Evolutionary conservation across 805 yeast species (phyloP).

Genomic region (Lipomyces orientalis): DNA sequence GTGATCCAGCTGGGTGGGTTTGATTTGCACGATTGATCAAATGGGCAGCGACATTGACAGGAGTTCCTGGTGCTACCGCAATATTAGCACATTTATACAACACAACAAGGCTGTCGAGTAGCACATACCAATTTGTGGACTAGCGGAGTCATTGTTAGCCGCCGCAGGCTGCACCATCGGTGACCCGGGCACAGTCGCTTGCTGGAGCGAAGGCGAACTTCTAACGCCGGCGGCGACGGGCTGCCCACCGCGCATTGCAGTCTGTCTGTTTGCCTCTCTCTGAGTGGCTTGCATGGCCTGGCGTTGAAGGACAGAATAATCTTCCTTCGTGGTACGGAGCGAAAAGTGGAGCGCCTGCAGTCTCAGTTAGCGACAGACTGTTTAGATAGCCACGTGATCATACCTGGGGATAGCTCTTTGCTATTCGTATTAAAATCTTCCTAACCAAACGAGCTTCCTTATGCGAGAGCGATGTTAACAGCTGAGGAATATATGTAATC

Average conservation of each 20-base stretch:
- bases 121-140: slow-evolving; percentile 3
- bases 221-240: slow-evolving; percentile 37
- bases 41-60: slow-evolving; percentile 17
- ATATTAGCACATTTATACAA: no score
- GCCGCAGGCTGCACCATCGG: slow-evolving; percentile 24
- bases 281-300: slow-evolving; percentile 64
- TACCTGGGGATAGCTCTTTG: slow-evolving; percentile 90
- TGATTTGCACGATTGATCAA: slow-evolving; percentile 25
- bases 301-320: slow-evolving; percentile 82
- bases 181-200: slow-evolving; percentile 27
- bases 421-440: slow-evolving; percentile 85
- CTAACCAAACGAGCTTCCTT: slow-evolving; percentile 90
- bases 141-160: slow-evolving; percentile 15
- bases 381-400: neutral
- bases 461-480: slow-evolving; percentile 85
- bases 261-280: slow-evolving; percentile 36
- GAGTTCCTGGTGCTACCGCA: slow-evolving; percentile 16
- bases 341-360: slow-evolving; percentile 84
- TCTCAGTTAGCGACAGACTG: neutral
- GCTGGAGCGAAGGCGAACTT: slow-evolving; percentile 31
- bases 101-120: neutral
- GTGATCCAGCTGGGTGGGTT: slow-evolving; percentile 21
- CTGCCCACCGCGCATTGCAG: slow-evolving; percentile 23
- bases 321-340: slow-evolving; percentile 92
- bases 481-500: slow-evolving; percentile 96